Evolutionary conservation across 1,284 basidiomycete species (phyloP), one percentile per base, ranked within the genome.

Genomic region (Mycena citricolor): DNA sequence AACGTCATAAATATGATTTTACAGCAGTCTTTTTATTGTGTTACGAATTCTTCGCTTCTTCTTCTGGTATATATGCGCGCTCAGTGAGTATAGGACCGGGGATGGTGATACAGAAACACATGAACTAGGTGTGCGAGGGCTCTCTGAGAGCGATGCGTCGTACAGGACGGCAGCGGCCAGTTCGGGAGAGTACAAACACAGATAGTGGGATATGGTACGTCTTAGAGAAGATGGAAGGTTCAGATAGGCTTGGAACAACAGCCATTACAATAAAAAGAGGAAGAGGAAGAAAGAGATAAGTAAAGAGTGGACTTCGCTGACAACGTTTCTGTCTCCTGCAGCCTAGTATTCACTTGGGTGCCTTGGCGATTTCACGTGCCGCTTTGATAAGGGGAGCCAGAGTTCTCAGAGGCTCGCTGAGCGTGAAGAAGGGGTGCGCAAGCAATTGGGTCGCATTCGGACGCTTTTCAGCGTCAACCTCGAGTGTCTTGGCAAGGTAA

Each of bases 401-500:
- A 24, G 92, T 94, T 42, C 86, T 77, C 40, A 98, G 73, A 14
- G 90, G 90, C 64, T 95, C 93, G 19, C 85, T 83, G 36, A 85
- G 68, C 62, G 83, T 86, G 74, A 97, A 94, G 76, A 95, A 97
- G 5, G 87, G 79, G 65, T 95, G 91, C 81, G 90, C 75, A 34
- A 98, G 71, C 34, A 97, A 72, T 59, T 88, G 79, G 5, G 84
- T 83, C 3, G 95, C 94, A 47, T 83, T 88, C 2, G 94, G 95
- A 48, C 95, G 76, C 66, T 89, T 90, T 63, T 97, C 94, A 10
- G 90, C 86, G 60, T 98, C 93, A 13, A 99, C 97, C 55, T 97
- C 93, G 36, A 99, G 73, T n/a, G 88, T 86, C 63, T 86, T 84
- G 13, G 83, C 77, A 30, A 99, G 72, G 61, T 97, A 99, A 61